Evolutionary conservation across 495 filamentous ascomycete genomes (phyloP).

Genomic region (Penicillium simplicissimum): DNA sequence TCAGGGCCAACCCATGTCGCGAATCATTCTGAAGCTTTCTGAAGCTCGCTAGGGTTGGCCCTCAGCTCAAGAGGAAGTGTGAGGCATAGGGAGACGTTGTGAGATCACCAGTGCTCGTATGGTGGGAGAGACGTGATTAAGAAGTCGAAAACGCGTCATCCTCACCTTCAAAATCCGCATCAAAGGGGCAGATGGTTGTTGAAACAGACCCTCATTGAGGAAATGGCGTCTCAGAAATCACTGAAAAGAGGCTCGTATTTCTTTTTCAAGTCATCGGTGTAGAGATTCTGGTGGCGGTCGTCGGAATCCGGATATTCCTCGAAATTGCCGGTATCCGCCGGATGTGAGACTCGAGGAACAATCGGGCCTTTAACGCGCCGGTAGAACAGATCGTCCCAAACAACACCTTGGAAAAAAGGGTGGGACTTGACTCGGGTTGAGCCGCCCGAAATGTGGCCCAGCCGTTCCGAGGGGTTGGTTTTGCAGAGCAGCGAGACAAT

Average conservation of each 20-base stretch:
- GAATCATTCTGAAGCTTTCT: not conserved
- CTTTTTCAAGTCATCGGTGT: slow-evolving; percentile 69
- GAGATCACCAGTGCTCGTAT: not conserved
- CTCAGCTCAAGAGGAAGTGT: not conserved
- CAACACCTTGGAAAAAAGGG: slow-evolving; percentile 78
- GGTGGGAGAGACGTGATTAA: not conserved
- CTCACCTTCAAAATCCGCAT: not conserved
- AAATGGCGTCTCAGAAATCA: slow-evolving; percentile 60
- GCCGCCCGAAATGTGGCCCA: slow-evolving; percentile 88
- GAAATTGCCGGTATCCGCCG: slow-evolving; percentile 87
- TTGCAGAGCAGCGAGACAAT: slow-evolving; percentile 86
- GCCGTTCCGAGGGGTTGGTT: slow-evolving; percentile 79
- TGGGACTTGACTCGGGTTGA: slow-evolving; percentile 80
- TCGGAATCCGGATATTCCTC: slow-evolving; percentile 74
- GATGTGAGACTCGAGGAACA: slow-evolving; percentile 74
- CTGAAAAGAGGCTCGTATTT: slow-evolving; percentile 79
- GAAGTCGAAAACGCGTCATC: not conserved
- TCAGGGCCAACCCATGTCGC: not conserved
- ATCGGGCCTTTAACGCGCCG: slow-evolving; percentile 76
- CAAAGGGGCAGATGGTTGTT: slow-evolving; percentile 11
- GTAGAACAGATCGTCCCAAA: slow-evolving; percentile 83
- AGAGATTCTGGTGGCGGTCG: slow-evolving; percentile 55
- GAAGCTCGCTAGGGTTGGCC: not conserved
- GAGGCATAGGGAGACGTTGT: not conserved
- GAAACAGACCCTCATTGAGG: slow-evolving; percentile 12